These are phyloP conservation scores for Colletotrichum navitas DNA, from an alignment of 2,329 filamentous ascomycete genomes.

Conservation along the genomic window DNA sequence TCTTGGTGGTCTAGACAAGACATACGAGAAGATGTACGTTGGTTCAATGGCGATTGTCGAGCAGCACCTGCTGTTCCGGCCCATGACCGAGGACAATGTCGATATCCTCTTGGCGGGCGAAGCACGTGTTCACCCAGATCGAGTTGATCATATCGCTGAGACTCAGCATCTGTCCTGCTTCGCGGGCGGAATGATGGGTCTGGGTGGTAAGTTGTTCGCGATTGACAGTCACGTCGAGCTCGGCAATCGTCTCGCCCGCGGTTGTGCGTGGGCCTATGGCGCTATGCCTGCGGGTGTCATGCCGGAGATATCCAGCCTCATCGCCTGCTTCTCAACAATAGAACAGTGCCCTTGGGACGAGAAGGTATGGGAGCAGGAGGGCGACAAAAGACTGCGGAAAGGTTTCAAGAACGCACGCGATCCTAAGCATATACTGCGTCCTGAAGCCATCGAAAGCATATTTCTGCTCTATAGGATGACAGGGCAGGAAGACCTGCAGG, in stretches of 20 bases:
- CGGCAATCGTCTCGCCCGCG: constrained; percentile 60
- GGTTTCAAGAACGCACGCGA: constrained; percentile 73
- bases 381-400: constrained; percentile 51
- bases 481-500: constrained; percentile 60
- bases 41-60: constrained; percentile 66
- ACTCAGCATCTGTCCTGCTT: constrained; percentile 64
- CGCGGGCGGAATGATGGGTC: constrained; percentile 63
- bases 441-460: constrained; percentile 66
- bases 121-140: constrained; percentile 43
- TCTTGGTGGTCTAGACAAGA: constrained; percentile 65
- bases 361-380: constrained; percentile 41
- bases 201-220: constrained; percentile 60
- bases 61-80: constrained; percentile 71
- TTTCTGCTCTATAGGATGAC: constrained; percentile 68
- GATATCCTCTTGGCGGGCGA: constrained; percentile 69
- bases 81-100: constrained; percentile 72
- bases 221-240: constrained; percentile 56
- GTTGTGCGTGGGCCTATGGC: constrained; percentile 66
- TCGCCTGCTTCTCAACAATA: constrained; percentile 53
- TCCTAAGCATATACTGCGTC: constrained; percentile 62
- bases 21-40: constrained; percentile 70
- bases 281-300: constrained; percentile 63
- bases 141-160: constrained; percentile 47
- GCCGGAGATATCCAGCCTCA: constrained; percentile 62
- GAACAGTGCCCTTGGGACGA: constrained; percentile 62